These are phyloP conservation scores for Magnaporthiopsis poae DNA, from an alignment of 2,329 filamentous ascomycete species.

Conservation along the genomic window DNA sequence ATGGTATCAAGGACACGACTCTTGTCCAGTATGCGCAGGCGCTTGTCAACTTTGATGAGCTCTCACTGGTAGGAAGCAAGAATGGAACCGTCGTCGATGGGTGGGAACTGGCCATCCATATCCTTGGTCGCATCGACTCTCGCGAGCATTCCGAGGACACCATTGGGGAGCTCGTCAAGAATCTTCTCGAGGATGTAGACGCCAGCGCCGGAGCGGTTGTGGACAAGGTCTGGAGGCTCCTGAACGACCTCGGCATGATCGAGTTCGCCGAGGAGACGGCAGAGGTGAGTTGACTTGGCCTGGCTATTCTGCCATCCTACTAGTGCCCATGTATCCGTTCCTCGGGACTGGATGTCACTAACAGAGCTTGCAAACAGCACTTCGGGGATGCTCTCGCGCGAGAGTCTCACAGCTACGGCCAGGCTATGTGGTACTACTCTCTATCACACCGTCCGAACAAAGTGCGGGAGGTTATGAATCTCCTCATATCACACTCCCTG, in stretches of 20 bases:
- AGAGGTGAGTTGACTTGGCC: constrained; percentile 49
- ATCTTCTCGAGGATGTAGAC: constrained; percentile 51
- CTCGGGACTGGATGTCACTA: background rate
- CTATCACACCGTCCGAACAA: constrained; percentile 69
- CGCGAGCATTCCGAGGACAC: constrained; percentile 59
- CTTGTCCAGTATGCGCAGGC: constrained; percentile 66
- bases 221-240: constrained; percentile 70
- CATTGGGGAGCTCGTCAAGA: constrained; percentile 61
- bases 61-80: constrained; percentile 26
- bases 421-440: constrained; percentile 83
- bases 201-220: constrained; percentile 62
- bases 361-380: constrained; percentile 44
- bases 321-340: background rate
- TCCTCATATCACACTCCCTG: constrained; percentile 78
- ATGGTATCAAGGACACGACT: constrained; percentile 68
- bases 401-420: constrained; percentile 68
- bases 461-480: constrained; percentile 74
- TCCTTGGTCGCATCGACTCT: constrained; percentile 73
- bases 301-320: constrained; percentile 10
- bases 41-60: constrained; percentile 46
- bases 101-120: constrained; percentile 80
- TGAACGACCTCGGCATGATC: constrained; percentile 68
- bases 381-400: constrained; percentile 71
- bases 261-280: constrained; percentile 72
- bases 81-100: constrained; percentile 48